Percentiles rank a stretch among this genome's conserved stretches.
These are phyloP conservation scores for Calonectria pseudoturangicola DNA, from an alignment of 2,329 filamentous ascomycete genomes.

Conservation along the genomic window DNA sequence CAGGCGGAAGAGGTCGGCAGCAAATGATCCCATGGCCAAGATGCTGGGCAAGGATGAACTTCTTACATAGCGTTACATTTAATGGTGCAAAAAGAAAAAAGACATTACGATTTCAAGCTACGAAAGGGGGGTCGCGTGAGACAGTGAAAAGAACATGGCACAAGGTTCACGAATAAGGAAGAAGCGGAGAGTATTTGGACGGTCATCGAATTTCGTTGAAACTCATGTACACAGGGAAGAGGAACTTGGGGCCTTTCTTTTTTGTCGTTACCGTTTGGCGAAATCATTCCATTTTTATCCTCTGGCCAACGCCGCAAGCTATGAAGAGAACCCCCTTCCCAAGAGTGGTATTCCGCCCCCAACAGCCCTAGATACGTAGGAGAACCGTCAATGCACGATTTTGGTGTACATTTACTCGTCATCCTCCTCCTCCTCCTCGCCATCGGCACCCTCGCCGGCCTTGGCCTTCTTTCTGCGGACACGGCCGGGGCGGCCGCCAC, in stretches of 20 bases:
- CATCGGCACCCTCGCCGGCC: slow-evolving; percentile 90
- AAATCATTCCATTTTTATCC: slow-evolving; percentile 69
- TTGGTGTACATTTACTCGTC: slow-evolving; percentile 75
- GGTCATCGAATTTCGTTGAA: slow-evolving; percentile 47
- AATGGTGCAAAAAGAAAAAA: not conserved
- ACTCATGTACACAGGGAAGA: slow-evolving; percentile 53
- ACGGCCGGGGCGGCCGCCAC: slow-evolving; percentile 96
- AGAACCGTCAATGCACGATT: slow-evolving; percentile 57
- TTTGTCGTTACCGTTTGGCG: slow-evolving; percentile 54
- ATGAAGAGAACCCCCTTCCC: slow-evolving; percentile 66
- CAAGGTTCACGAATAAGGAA: slow-evolving; percentile 38
- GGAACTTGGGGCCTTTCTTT: slow-evolving; percentile 43
- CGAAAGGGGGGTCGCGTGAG: not conserved
- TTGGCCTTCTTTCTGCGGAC: slow-evolving; percentile 99
- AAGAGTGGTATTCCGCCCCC: slow-evolving; percentile 61
- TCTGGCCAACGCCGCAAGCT: slow-evolving; percentile 71
- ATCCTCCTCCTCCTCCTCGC: slow-evolving; percentile 89
- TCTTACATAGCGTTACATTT: slow-evolving; percentile 48
- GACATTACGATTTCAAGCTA: not conserved
- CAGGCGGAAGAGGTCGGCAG: slow-evolving; percentile 82
- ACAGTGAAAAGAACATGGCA: not conserved
- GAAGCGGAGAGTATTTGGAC: slow-evolving; percentile 36
- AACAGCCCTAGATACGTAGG: slow-evolving; percentile 54
- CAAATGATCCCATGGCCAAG: slow-evolving; percentile 91
- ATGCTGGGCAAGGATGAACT: slow-evolving; percentile 83